Evolutionary conservation across 495 filamentous ascomycete genomes (phyloP).

Genomic region (Oleoguttula mirabilis): DNA sequence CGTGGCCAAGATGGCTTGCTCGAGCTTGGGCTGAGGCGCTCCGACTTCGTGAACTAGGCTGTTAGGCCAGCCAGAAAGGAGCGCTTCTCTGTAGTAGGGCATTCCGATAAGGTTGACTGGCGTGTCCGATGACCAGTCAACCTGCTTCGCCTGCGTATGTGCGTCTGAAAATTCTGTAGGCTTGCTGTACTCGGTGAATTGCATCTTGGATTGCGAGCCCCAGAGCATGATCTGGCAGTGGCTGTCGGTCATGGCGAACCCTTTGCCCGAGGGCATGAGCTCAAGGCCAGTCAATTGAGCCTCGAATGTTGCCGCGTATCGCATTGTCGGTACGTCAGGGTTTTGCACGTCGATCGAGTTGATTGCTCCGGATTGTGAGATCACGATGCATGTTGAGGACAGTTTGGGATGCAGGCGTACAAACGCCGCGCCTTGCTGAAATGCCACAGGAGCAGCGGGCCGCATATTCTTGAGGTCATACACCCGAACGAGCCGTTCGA

Average conservation of each 20-base stretch:
- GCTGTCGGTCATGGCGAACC: slow-evolving; percentile 66
- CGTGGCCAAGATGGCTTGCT: slow-evolving; percentile 56
- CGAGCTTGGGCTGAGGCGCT: slow-evolving; percentile 63
- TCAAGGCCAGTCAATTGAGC: slow-evolving; percentile 65
- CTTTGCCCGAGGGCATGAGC: slow-evolving; percentile 82
- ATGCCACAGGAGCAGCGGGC: slow-evolving; percentile 78
- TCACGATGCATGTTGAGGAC: slow-evolving; percentile 82
- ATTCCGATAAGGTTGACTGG: slow-evolving; percentile 78
- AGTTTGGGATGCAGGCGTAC: slow-evolving; percentile 92
- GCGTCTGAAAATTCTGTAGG: slow-evolving; percentile 68
- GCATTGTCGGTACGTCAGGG: slow-evolving; percentile 74
- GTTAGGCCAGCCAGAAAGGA: slow-evolving; percentile 82
- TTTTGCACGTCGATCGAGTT: slow-evolving; percentile 95
- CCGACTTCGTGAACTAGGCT: slow-evolving; percentile 73
- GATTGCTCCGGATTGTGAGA: slow-evolving; percentile 79
- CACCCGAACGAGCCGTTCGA: slow-evolving; percentile 85
- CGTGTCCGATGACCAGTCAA: slow-evolving; percentile 62
- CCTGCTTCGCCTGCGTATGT: slow-evolving; percentile 34
- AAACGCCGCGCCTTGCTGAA: slow-evolving; percentile 81
- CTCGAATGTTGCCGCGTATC: slow-evolving; percentile 61
- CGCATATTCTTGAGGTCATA: slow-evolving; percentile 82
- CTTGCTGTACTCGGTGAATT: slow-evolving; percentile 73
- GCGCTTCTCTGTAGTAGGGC: slow-evolving; percentile 79
- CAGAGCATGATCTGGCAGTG: slow-evolving; percentile 75
- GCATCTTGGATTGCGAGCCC: slow-evolving; percentile 81